A percentile compares a stretch with the other conserved stretches of the same genome.
These are phyloP conservation scores for Aureobasidium sp. DNA, from an alignment of 2,329 filamentous ascomycete species.

Conservation along the genomic window DNA sequence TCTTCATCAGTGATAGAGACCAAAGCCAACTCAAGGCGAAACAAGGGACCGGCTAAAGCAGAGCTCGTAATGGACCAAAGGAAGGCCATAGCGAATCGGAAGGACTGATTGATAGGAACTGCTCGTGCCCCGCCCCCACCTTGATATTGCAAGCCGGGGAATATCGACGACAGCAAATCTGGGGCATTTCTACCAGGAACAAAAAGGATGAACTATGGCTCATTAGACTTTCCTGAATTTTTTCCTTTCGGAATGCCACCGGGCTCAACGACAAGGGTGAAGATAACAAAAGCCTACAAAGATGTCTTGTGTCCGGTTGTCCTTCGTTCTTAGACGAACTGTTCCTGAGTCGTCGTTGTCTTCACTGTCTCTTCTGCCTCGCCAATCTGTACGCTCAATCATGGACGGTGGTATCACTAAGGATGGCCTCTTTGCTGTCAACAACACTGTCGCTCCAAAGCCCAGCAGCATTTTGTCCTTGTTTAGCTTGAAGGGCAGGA, in stretches of 20 bases:
- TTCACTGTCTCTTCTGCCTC: neutral
- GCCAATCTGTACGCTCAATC: neutral
- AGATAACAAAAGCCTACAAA: neutral
- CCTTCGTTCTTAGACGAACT: neutral
- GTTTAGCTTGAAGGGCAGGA: constrained; percentile 27
- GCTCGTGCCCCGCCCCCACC: constrained; percentile 2
- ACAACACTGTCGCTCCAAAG: constrained; percentile 27
- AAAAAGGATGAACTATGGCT: constrained; percentile 8
- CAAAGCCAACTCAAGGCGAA: neutral
- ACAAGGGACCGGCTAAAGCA: neutral
- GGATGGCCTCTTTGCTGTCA: constrained; percentile 26
- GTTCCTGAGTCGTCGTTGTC: neutral
- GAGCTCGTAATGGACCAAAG: neutral
- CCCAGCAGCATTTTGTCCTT: constrained; percentile 19
- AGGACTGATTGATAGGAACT: neutral
- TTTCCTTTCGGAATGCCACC: neutral
- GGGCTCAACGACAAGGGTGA: neutral
- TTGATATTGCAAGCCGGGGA: neutral
- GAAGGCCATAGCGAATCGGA: constrained; percentile 1
- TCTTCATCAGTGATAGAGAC: neutral
- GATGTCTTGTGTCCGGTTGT: neutral
- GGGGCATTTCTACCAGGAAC: constrained; percentile 2
- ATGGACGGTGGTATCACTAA: constrained; percentile 24
- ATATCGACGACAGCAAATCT: neutral
- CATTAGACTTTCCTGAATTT: neutral